Evolutionary conservation across 1,284 basidiomycete genomes (phyloP), one percentile per base, ranked within the genome.

Genomic region (Sporisorium iseilematis-ciliati): DNA sequence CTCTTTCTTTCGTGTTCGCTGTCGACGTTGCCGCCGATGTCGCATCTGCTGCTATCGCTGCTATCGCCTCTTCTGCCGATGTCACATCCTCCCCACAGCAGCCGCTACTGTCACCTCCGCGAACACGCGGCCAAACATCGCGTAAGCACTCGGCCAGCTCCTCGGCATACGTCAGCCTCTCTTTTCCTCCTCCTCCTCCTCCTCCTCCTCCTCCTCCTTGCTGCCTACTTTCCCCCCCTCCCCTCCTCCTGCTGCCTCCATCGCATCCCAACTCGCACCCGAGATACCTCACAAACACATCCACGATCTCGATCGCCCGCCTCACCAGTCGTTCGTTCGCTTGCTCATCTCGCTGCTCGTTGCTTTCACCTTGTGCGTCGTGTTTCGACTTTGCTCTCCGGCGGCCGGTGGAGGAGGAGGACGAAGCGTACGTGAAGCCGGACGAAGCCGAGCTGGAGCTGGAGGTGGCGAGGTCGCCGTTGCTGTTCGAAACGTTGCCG

Each of bases 271-370:
- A 12, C n/a, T 57, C 35, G 10, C 35, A 29, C 4, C 35, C 46
- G 1, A 68, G 31, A 38, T 68, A 68, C 14, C 41, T 4, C 1
- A 59, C 56, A 21, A 68, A 63, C 1, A 57, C 50, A 21, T 68
- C 56, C 2, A 63, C 48, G 3, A 46, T 41, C 10, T 55, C n/a
- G 2, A 6, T 3, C 7, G 65, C 65, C 11, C 33, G 40, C 18
- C 49, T 20, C 16, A 58, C 1, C 11, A 20, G n/a, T n/a, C n/a
- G n/a, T n/a, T n/a, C 25, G 18, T 35, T 33, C 46, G 43, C 7
- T 7, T 50, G 33, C 41, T 26, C 38, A 1, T 57, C 26, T 8
- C 48, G 55, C n/a, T 61, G 12, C 10, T 35, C 54, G n/a, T n/a
- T n/a, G n/a, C n/a, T n/a, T n/a, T n/a, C n/a, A n/a, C n/a, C n/a